A percentile compares a stretch with the other conserved stretches of the same genome.
Evolutionary conservation across 164 flowering plant genomes (phyloP).

Genomic region (Akebia trifoliata): DNA sequence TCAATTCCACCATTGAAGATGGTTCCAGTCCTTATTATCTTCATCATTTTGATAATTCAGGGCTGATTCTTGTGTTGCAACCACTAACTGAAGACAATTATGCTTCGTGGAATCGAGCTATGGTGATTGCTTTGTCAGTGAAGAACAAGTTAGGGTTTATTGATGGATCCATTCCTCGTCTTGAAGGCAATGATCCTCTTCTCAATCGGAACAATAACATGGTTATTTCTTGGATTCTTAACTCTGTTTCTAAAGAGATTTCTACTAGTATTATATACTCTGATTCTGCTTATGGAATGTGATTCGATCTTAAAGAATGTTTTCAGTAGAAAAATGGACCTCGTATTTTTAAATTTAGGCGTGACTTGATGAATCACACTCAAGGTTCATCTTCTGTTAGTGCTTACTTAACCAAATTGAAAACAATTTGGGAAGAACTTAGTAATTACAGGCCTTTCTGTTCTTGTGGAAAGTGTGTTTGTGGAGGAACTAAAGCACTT

Average conservation of each 20-base stretch:
- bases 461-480: not conserved
- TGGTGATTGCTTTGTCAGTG: not conserved
- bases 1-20: not conserved
- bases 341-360: not conserved
- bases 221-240: not conserved
- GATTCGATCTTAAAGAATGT: not conserved
- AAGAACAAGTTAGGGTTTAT: not conserved
- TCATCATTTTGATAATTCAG: not conserved
- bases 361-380: not conserved
- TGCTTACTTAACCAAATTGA: not conserved
- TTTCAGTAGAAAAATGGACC: not conserved
- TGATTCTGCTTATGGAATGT: not conserved
- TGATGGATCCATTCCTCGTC: not conserved
- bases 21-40: not conserved
- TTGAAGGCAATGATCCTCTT: not conserved
- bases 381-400: not conserved
- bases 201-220: not conserved
- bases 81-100: not conserved
- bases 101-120: not conserved
- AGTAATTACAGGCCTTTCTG: not conserved
- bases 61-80: not conserved
- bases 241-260: slow-evolving; percentile 3
- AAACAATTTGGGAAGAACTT: not conserved
- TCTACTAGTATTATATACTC: not conserved
- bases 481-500: not conserved